These are phyloP conservation scores for Lipomyces sp. DNA, from an alignment of 805 yeast species.

Conservation along the genomic window DNA sequence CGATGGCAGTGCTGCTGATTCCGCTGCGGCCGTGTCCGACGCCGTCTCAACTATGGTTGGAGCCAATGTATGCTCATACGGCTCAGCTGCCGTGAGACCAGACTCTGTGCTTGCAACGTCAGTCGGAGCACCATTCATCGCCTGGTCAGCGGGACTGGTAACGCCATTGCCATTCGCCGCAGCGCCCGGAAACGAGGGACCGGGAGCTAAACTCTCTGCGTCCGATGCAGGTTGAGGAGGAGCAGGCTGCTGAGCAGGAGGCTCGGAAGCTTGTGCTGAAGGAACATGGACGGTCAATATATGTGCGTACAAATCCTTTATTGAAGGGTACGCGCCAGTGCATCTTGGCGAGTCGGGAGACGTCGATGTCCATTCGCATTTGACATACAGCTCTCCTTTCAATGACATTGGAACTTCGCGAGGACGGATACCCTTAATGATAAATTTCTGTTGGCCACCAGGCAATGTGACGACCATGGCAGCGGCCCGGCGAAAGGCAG, in stretches of 20 bases:
- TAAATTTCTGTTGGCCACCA: constrained; percentile 74
- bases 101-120: background rate
- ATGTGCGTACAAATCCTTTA: constrained; percentile 33
- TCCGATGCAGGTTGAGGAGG: background rate
- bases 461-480: constrained; percentile 86
- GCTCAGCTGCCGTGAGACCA: background rate
- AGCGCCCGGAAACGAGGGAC: background rate
- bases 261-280: background rate
- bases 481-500: constrained; percentile 73
- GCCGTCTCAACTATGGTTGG: background rate
- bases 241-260: background rate
- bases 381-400: constrained; percentile 35
- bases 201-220: background rate
- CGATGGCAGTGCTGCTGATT: background rate
- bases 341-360: constrained; percentile 15
- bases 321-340: constrained; percentile 20
- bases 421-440: constrained; percentile 93
- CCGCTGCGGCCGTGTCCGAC: background rate
- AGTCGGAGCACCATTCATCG: background rate
- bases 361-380: constrained; percentile 36
- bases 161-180: background rate
- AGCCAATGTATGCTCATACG: background rate
- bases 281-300: constrained; percentile 35
- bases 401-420: constrained; percentile 53
- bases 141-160: background rate